phyloP scores from a whole-genome alignment of 768 basidiomycete genomes.

The Auricularia sp. region DNA sequence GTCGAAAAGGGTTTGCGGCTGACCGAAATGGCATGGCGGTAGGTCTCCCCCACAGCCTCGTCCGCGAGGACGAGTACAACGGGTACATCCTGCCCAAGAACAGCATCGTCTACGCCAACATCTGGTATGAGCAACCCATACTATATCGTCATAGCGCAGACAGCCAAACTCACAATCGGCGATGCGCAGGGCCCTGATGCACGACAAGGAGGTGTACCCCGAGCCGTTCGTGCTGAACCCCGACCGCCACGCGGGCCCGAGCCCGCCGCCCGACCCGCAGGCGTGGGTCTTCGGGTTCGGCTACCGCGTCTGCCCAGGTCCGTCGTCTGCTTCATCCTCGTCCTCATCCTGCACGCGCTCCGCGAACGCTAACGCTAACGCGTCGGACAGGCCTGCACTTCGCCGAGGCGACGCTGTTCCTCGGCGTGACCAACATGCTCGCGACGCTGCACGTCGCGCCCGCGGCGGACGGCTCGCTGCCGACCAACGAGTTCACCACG shows the following conservation, averaged over 20 bases:
- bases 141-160: neutral
- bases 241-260: constrained; percentile 8
- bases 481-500: neutral
- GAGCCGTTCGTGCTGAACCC: constrained; percentile 15
- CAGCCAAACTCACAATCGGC: neutral
- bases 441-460: neutral
- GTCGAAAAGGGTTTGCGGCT: neutral
- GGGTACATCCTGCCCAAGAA: constrained; percentile 19
- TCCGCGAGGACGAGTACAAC: constrained; percentile 19
- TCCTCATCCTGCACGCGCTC: neutral
- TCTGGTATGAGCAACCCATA: constrained; percentile 13
- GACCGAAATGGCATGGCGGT: neutral
- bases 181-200: constrained; percentile 5
- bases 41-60: constrained; percentile 18
- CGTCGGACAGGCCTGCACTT: neutral
- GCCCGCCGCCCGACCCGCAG: neutral
- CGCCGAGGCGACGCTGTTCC: neutral
- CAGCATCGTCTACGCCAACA: constrained; percentile 20
- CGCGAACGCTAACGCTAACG: neutral
- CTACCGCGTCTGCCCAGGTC: neutral
- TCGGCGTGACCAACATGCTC: neutral
- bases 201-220: constrained; percentile 16
- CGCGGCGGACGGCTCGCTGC: neutral
- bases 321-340: neutral
- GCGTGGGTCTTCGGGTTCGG: neutral